Base-by-base conservation (phyloP, 305 asterid genomes). In the Euphrasia arctica region DNA sequence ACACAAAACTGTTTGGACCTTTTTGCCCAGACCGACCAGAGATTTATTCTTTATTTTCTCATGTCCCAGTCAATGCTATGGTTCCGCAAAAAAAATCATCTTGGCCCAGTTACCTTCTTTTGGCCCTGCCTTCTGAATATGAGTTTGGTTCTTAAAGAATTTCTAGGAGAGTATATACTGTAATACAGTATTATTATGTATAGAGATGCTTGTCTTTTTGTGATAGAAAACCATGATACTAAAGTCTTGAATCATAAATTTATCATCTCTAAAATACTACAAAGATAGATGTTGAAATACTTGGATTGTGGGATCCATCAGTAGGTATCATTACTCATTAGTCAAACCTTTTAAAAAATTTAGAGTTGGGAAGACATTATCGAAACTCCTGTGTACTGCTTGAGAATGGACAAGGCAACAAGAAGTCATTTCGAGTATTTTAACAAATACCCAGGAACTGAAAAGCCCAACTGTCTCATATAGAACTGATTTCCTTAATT, bases 361-460 rank as follows among this genome's bases (percentile, higher is more conserved):
- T 59, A 47, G 65, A 65, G 74, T 65, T 74, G 65, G 12, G 72
- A 70, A 51, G 76, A 59, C 58, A 56, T 67, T 45, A 48, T 74
- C 70, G 58, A n/a, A 68, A 69, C 71, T 77, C 70, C 79, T 72
- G 73, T 54, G 68, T 81, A 70, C 90, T 62, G 70, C 82, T 14
- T 58, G 68, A 59, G 43, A 72, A 63, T 50, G 14, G 88, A 76
- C 77, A 28, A 56, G 34, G 64, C 80, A 79, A 75, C 85, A 49
- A 75, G 36, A 70, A 65, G 5, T 63, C 68, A 63, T 63, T 55
- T 50, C 29, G 36, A 49, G 62, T 65, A 60, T 51, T 51, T 48
- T 12, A 48, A 12, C 9, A 51, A 51, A 52, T 34, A 55, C 45
- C 18, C 58, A 8, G 32, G 11, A 64, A 60, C 49, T 50, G 34